Base-by-base conservation (phyloP, 768 basidiomycete species). In the Arthromyces matolae region DNA sequence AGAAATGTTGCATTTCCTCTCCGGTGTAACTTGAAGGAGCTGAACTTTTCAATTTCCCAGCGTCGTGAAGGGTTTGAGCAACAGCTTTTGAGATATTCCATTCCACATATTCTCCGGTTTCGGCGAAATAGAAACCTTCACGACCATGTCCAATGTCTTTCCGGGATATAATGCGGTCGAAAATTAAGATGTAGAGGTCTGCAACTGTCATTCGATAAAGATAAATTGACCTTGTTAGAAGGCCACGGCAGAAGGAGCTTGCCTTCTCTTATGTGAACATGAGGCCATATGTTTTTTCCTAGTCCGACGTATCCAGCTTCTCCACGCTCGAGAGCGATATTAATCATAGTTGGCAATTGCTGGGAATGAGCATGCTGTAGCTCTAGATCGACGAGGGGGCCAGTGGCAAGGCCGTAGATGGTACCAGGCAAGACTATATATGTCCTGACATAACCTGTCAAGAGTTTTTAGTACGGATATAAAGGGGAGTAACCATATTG, bases 371-470 rank as follows among this genome's bases (percentile, higher is more conserved):
- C 50, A 54, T 82, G 78, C 47, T 72, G 67, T 33, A 81, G 61
- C 2, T 75, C 77, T 4, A 69, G 64, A 19, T 80, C 73, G n/a
- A 73, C 73, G n/a, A 81, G 68, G 20, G 64, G 60, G 10, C 72
- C 74, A 0, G 63, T 58, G 0, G 78, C 75, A 7, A 71, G 61
- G 24, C 77, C 79, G 50, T 77, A 83, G 35, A 82, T 76, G 1
- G 76, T 80, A 3, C 73, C 66, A 1, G 81, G 80, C 10, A 78
- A 54, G 42, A 83, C 56, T 47, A 82, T 79, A 59, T 79, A 77
- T 0, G 54, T 55, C 25, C 53, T 55, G 51, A 58, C 57, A 34
- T 55, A 55, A 22, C 54, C 57, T 58, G 41, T 41, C 36, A 44
- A 44, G 20, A n/a, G n/a, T n/a, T 16, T 6, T 44, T 14, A 18